These are phyloP conservation scores for Solanum chilense DNA, from an alignment of 257 asterid genomes.

Conservation along the genomic window DNA sequence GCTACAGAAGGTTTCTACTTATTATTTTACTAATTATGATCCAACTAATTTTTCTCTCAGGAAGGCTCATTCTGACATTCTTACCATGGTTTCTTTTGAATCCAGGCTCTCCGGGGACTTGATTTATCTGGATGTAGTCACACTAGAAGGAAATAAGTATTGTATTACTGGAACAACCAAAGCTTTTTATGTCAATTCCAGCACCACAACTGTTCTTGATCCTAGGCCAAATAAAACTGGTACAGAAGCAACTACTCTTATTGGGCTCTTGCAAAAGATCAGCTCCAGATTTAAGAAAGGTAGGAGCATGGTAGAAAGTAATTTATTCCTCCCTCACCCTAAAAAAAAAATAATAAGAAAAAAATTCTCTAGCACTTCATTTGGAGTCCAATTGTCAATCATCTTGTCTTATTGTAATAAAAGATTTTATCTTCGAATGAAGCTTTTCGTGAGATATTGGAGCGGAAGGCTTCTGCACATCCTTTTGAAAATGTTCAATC, in stretches of 20 bases:
- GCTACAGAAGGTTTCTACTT: slow-evolving; percentile 70
- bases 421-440: slow-evolving; percentile 9
- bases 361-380: not conserved
- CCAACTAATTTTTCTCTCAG: not conserved
- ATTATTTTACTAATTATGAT: not conserved
- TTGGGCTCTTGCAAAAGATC: slow-evolving; percentile 83
- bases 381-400: not conserved
- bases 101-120: slow-evolving; percentile 94
- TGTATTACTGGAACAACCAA: slow-evolving; percentile 88
- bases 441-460: slow-evolving; percentile 94
- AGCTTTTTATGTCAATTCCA: slow-evolving; percentile 72
- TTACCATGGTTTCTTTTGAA: slow-evolving; percentile 13
- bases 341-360: not conserved
- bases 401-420: not conserved
- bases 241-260: slow-evolving; percentile 67
- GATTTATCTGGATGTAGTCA: slow-evolving; percentile 77
- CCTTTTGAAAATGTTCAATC: slow-evolving; percentile 91
- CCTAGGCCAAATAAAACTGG: slow-evolving; percentile 57
- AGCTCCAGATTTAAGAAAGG: slow-evolving; percentile 94
- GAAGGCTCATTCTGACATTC: slow-evolving; percentile 7
- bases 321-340: not conserved
- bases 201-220: slow-evolving; percentile 61
- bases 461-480: slow-evolving; percentile 83
- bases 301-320: not conserved
- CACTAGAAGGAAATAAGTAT: slow-evolving; percentile 78